Conservation (phyloP, 805 yeast genomes). For the Cyberlindnera saturnus region DNA sequence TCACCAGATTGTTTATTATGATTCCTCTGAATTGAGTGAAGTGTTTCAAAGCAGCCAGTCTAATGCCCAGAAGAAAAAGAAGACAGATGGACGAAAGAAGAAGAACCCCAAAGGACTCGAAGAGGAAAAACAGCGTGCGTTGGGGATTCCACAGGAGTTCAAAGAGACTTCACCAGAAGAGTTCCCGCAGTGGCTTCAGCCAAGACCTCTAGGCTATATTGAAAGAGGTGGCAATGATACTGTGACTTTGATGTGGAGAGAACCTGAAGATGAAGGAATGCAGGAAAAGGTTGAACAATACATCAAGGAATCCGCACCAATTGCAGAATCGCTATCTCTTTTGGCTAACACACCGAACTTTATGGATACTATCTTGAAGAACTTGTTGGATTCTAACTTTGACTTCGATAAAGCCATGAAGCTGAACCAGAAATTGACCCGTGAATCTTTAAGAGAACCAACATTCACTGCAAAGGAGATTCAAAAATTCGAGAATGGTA, state of each 20-base stretch:
- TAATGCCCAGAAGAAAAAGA: conserved; percentile 20
- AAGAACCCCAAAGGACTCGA: conserved; percentile 17
- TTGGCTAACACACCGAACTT: conserved; percentile 72
- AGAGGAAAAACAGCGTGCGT: conserved; percentile 16
- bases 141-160: conserved; percentile 44
- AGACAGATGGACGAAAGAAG: conserved; percentile 19
- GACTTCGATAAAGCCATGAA: conserved; percentile 44
- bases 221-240: conserved; percentile 79
- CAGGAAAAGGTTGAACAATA: conserved; percentile 42
- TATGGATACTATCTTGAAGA: conserved; percentile 62
- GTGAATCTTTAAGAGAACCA: conserved; percentile 68
- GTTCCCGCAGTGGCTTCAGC: conserved; percentile 72
- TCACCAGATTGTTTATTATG: conserved; percentile 64
- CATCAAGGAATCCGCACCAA: conserved; percentile 45
- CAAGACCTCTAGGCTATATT: conserved; percentile 71
- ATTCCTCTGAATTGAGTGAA: conserved; percentile 22
- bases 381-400: conserved; percentile 46
- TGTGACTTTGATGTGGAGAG: conserved; percentile 61
- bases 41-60: conserved; percentile 20
- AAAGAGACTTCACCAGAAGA: conserved; percentile 36
- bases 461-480: conserved; percentile 62
- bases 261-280: conserved; percentile 27
- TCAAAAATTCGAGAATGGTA: conserved; percentile 66
- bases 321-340: conserved; percentile 51
- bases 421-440: conserved; percentile 41